Evolutionary conservation across 2,329 filamentous ascomycete genomes (phyloP).

Genomic region (Ascochyta pisi): DNA sequence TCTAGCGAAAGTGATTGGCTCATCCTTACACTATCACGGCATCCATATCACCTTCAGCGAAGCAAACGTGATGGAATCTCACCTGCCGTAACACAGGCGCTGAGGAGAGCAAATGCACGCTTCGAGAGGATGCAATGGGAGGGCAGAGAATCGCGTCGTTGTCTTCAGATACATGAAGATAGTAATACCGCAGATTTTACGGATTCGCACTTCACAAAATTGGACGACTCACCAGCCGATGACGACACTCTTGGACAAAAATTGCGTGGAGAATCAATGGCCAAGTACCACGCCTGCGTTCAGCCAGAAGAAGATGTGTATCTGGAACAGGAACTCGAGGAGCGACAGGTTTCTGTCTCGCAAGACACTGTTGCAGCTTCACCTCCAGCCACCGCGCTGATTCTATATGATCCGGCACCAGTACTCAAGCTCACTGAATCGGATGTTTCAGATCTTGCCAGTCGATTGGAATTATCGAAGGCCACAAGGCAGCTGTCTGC

Average conservation of each 20-base stretch:
- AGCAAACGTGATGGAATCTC: background rate
- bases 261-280: background rate
- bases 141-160: too few species aligned
- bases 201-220: too few species aligned
- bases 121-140: background rate
- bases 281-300: background rate
- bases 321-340: background rate
- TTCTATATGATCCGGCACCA: background rate
- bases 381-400: background rate
- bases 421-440: background rate
- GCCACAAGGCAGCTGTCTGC: background rate
- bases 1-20: slow-evolving; percentile 4
- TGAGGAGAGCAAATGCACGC: background rate
- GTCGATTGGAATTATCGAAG: background rate
- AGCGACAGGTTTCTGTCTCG: too few species aligned
- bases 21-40: background rate
- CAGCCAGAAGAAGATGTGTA: background rate
- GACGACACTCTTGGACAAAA: too few species aligned
- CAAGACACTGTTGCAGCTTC: too few species aligned
- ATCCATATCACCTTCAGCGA: background rate
- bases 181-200: too few species aligned
- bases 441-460: background rate
- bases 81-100: slow-evolving; percentile 1
- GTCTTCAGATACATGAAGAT: too few species aligned
- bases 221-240: too few species aligned